Evolutionary conservation across 2,329 filamentous ascomycete species (phyloP).

Genomic region (Penicillium expansum): DNA sequence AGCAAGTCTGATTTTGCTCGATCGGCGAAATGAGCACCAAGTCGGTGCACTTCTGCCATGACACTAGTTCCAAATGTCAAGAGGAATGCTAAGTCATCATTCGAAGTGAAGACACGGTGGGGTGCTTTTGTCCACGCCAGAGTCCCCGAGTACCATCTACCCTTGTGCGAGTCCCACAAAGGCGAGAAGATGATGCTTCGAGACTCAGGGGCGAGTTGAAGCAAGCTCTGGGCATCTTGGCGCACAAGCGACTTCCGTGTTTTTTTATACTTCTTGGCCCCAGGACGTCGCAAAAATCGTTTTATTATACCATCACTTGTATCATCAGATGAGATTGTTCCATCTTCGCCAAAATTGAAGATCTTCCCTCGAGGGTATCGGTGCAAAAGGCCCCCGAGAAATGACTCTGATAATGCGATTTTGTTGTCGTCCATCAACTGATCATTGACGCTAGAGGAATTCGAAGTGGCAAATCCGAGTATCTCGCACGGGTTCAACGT

Average conservation of each 20-base stretch:
- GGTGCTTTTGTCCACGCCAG: slow-evolving; percentile 24
- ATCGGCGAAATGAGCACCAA: slow-evolving; percentile 24
- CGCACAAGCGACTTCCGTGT: slow-evolving; percentile 8
- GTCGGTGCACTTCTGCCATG: slow-evolving; percentile 27
- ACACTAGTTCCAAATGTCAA: slow-evolving; percentile 27
- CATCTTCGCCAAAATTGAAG: slow-evolving; percentile 46
- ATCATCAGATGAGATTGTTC: slow-evolving; percentile 31
- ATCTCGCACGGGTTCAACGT: slow-evolving; percentile 9
- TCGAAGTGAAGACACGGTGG: slow-evolving; percentile 16
- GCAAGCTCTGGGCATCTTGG: slow-evolving; percentile 11
- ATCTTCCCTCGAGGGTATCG: slow-evolving; percentile 49
- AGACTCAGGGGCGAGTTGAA: slow-evolving; percentile 15
- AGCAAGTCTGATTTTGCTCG: slow-evolving; percentile 32
- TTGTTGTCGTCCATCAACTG: slow-evolving; percentile 8
- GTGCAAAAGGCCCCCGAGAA: slow-evolving; percentile 44
- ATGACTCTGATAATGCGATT: slow-evolving; percentile 37
- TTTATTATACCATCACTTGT: slow-evolving; percentile 10
- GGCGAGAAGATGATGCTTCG: slow-evolving; percentile 27
- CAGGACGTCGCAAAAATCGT: slow-evolving; percentile 3
- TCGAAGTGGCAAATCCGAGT: slow-evolving; percentile 13
- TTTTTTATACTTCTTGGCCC: slow-evolving; percentile 10
- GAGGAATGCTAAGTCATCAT: slow-evolving; percentile 25
- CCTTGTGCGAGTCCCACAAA: slow-evolving; percentile 29
- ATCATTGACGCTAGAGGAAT: slow-evolving; percentile 28
- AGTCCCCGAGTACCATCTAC: slow-evolving; percentile 25